Evolutionary conservation across 2,329 filamentous ascomycete genomes (phyloP), one percentile per base, ranked within the genome.

Genomic region (Fusarium sp.): DNA sequence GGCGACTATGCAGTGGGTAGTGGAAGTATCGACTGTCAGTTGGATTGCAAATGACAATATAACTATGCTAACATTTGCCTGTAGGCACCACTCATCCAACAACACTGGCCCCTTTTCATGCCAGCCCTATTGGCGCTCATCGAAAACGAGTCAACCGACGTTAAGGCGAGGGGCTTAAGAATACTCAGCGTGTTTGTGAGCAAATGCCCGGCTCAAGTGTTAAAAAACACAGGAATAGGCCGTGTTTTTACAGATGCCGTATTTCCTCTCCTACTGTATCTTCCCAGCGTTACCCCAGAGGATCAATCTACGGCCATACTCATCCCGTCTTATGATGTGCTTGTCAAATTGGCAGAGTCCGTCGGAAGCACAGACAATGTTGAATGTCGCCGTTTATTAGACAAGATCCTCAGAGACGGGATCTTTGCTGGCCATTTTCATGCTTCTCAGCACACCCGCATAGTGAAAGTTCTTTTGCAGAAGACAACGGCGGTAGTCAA

Each of bases 221-320:
- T 94, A 43, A 78, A 77, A 15, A 83, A 84, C 44, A 92, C 89
- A 0, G 92, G 92, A 2, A 86, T 95, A 10, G 86, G 85, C 23
- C 80, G 84, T 16, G 86, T 95, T 26, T 91, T 95, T 64, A 86
- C 91, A 73, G 87, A 93, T 21, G 87, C 90, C 5, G 79, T 93
- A 3, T 85, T 90, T 68, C 92, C 93, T 1, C 89, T 90, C 35
- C 85, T 97, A n/a, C 84, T 91, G 10, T 92, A 89, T 72, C 84
- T 97, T 8, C 94, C 95, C 1, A 88, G 85, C 15, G 82, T 97
- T 41, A 97, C 93, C 0, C 89, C 92, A 1, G 91, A 93, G 73
- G 76, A 84, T 0, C 92, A 96, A 57, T 92, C 92, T 6, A 75
- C 92, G 3, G 74, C 76, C 3, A 80, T 98, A 5, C 84, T 97